A percentile compares a stretch with the other conserved stretches of the same genome.
Conservation (phyloP, 768 basidiomycete species). For the Tubosaeta sp. region DNA sequence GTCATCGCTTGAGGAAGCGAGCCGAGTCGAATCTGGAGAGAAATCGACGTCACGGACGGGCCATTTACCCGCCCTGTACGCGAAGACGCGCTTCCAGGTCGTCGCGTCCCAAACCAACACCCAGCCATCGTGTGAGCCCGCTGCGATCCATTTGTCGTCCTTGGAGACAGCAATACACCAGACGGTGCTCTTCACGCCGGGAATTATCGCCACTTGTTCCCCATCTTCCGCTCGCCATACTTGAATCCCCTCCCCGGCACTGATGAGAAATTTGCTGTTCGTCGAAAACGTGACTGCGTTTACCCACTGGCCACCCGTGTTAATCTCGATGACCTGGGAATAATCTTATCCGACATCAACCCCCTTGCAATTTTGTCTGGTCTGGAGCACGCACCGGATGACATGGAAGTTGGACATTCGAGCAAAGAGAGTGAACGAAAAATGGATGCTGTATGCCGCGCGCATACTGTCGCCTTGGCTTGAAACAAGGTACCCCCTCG, state of each 20-base stretch:
- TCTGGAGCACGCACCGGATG: not conserved
- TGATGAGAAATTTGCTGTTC: not conserved
- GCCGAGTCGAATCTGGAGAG: not conserved
- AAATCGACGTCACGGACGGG: not conserved
- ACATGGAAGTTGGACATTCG: not conserved
- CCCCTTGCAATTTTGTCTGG: not conserved
- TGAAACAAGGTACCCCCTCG: too few species aligned
- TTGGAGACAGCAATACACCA: not conserved
- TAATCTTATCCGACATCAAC: not conserved
- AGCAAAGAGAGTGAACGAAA: not conserved
- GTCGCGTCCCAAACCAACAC: not conserved
- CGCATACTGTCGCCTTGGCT: too few species aligned
- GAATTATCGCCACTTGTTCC: not conserved
- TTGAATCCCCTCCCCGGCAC: not conserved
- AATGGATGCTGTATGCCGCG: not conserved
- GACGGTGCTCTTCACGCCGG: not conserved
- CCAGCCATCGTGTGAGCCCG: not conserved
- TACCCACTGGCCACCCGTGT: not conserved
- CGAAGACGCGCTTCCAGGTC: not conserved
- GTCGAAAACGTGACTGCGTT: not conserved
- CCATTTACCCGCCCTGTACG: not conserved
- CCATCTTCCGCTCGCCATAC: not conserved
- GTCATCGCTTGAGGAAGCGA: not conserved
- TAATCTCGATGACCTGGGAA: not conserved
- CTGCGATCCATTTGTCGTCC: not conserved